Evolutionary conservation across 805 yeast species (phyloP), one percentile per base, ranked within the genome.

Genomic region (Barnettozyma vustinii): DNA sequence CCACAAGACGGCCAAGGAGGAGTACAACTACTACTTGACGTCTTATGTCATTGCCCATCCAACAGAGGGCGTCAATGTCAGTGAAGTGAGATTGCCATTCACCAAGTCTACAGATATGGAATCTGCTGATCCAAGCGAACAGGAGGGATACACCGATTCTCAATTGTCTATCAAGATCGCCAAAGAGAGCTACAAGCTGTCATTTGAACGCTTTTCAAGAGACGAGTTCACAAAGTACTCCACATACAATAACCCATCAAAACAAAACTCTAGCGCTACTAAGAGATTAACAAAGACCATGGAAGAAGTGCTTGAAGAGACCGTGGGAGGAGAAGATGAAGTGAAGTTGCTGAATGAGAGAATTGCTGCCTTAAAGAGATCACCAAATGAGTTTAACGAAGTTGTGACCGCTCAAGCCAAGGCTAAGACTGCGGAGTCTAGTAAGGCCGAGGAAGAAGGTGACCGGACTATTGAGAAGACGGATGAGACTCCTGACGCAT

Each of bases 31-130:
- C 70, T 94, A 94, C 63, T 77, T 94, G 45, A 92, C 98, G 0
- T 87, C 96, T 40, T 94, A 86, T 65, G 79, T 91, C 40, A 85
- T 94, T 87, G 85, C 96, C 3, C 96, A 89, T 60, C 98, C 99
- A 36, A 94, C 99, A 2, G 99, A 94, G 66, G 98, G 98, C 27
- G 85, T 94, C 16, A 83, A 89, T 16, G 80, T 87, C 18, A 81
- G 85, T 40, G 81, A 81, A 56, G 77, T 94, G 48, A 77, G 78
- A 53, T 73, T 88, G 66, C 98, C 98, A 23, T 86, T 92, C 66
- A 70, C 87, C 55, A 84, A 81, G 56, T 64, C 77, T 5, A 75
- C 79, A 10, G 56, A 54, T 2, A 18, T 56, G n/a, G 62, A 58
- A 13, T 56, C 82, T 72, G 50, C 42, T 41, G 80, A 75, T 46